Conservation (phyloP, 345 rosid species). For the Brassica nigra region DNA sequence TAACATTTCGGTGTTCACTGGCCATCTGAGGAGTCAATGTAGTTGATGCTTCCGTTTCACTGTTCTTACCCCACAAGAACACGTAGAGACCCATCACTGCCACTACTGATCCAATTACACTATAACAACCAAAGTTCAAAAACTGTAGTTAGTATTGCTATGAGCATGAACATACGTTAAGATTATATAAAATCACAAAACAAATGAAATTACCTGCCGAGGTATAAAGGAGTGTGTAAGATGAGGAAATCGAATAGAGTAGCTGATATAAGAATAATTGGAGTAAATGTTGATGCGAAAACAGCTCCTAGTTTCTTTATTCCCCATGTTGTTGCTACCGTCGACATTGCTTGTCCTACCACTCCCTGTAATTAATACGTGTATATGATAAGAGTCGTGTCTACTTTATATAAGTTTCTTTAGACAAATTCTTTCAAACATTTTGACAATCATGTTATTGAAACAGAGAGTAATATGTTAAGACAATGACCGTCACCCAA, state of each 20-base stretch:
- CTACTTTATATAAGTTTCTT: neutral
- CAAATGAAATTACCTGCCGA: conserved; percentile 57
- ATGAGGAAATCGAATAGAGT: conserved; percentile 63
- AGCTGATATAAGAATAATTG: conserved; percentile 60
- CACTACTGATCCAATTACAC: conserved; percentile 64
- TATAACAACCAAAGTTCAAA: conserved; percentile 25
- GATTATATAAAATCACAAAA: neutral
- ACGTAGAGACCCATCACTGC: conserved; percentile 65
- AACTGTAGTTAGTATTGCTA: neutral
- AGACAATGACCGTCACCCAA: neutral
- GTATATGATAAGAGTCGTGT: neutral
- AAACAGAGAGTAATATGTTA: neutral
- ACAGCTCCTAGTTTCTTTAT: conserved; percentile 73
- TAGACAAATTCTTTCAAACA: neutral
- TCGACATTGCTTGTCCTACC: conserved; percentile 76
- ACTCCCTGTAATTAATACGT: conserved; percentile 51
- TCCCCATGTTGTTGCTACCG: conserved; percentile 75
- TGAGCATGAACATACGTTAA: neutral
- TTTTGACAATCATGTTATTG: neutral
- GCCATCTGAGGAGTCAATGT: conserved; percentile 9
- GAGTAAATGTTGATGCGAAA: conserved; percentile 69
- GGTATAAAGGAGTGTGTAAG: conserved; percentile 60
- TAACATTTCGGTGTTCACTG: neutral
- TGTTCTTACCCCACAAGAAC: conserved; percentile 78
- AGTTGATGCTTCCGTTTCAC: conserved; percentile 34